Base-by-base conservation (phyloP, 805 yeast species). In the Metschnikowia chrysomelidarum region DNA sequence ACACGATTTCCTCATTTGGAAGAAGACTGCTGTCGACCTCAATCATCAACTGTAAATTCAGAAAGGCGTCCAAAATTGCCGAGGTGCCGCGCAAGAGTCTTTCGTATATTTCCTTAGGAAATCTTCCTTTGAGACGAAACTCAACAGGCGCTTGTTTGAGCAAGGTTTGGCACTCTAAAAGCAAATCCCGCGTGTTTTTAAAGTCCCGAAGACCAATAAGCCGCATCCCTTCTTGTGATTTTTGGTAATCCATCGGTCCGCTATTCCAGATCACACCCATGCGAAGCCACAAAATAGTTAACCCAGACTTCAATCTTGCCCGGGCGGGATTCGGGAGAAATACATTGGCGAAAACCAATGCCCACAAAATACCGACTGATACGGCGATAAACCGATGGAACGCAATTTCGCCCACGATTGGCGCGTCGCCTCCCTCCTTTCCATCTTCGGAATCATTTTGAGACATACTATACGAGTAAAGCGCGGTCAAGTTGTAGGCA, bases 201-300 rank as follows among this genome's bases (percentile, higher is more conserved):
- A 60, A 56, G 46, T 66, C 79, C 32, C 67, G 60, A 18, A 75
- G 56, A 2, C 80, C 80, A 23, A 64, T 41, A 32, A 36, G 57
- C 40, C 22, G 43, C 50, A 15, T 20, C 11, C 50, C 57, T 22
- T 57, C 53, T 2, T 27, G 22, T 2, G 34, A 19, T 16, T 49
- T 50, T n/a, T 55, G 59, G 33, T 63, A 72, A 12, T 69, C 73
- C 42, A 86, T 59, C 2, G 89, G 87, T 45, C 84, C 91, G 31
- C 79, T 64, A 46, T 80, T 81, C 95, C 94, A 86, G 7, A 80
- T 70, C 15, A 87, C 71, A 1, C 95, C 95, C 72, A 86, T 71
- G 27, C 88, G 65, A 25, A 87, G 62, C 95, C 95, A 87, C 15
- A 85, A 64, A 2, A 79, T 61, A 0, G 87, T 75, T 15, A 86